These are phyloP conservation scores for Xanthoconium separans DNA, from an alignment of 1,284 basidiomycete genomes.

Conservation along the genomic window DNA sequence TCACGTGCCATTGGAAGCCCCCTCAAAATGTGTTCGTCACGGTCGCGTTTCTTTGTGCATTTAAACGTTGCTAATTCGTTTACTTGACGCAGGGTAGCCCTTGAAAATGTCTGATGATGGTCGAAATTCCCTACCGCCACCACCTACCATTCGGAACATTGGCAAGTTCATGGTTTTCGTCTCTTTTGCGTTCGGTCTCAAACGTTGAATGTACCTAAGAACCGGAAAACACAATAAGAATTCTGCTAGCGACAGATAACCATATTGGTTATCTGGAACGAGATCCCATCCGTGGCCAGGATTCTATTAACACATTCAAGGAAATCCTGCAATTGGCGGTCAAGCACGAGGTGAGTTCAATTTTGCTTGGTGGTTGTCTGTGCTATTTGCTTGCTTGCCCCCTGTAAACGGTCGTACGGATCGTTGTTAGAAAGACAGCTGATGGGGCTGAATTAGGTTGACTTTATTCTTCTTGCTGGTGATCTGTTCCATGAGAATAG, in stretches of 20 bases:
- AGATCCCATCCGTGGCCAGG: conserved; percentile 92
- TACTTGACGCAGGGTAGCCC: background rate
- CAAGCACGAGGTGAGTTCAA: conserved; percentile 74
- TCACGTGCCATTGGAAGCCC: conserved; percentile 12
- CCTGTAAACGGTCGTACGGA: background rate
- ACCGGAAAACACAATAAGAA: conserved; percentile 71
- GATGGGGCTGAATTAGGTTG: conserved; percentile 57
- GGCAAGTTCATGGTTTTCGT: conserved; percentile 32
- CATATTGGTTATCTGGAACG: conserved; percentile 95
- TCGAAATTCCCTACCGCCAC: conserved; percentile 25
- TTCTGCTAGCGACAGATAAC: conserved; percentile 91
- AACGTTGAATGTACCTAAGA: conserved; percentile 36
- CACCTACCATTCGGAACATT: conserved; percentile 37
- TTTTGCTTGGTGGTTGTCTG: background rate
- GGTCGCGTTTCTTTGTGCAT: conserved; percentile 1
- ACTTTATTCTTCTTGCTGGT: conserved; percentile 92
- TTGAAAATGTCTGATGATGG: conserved; percentile 26
- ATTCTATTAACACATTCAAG: conserved; percentile 93
- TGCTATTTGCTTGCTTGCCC: background rate
- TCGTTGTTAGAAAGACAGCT: background rate
- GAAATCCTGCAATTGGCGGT: conserved; percentile 92
- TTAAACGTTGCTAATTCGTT: background rate
- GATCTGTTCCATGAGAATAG: conserved; percentile 99
- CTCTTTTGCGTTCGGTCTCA: background rate
- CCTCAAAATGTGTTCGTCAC: conserved; percentile 3